Evolutionary conservation across 2,329 filamentous ascomycete genomes (phyloP).

Genomic region (Colletotrichum sp.): DNA sequence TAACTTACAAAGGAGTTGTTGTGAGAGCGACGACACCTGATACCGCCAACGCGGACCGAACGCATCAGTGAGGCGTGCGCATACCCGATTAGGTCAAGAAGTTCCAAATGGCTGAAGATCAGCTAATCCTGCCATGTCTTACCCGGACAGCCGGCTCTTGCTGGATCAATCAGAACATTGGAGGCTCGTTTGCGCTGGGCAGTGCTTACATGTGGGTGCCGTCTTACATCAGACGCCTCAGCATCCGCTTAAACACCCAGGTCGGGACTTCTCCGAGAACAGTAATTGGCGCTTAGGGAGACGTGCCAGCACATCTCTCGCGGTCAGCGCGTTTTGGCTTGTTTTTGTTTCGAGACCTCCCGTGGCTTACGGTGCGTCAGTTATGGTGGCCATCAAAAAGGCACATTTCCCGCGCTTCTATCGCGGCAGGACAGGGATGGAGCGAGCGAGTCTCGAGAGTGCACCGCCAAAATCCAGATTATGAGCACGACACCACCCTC

Average conservation of each 20-base stretch:
- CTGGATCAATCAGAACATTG: not conserved
- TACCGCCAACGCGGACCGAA: not conserved
- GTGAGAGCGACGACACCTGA: not conserved
- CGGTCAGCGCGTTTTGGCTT: not conserved
- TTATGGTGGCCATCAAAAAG: not conserved
- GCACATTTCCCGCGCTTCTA: not conserved
- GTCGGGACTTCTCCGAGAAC: not conserved
- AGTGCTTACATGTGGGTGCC: constrained; percentile 13
- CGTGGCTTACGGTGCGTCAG: not conserved
- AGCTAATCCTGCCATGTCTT: not conserved
- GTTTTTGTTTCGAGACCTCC: not conserved
- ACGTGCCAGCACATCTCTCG: constrained; percentile 2
- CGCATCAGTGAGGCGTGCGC: not conserved
- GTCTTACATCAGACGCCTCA: constrained; percentile 16
- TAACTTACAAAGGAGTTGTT: not conserved
- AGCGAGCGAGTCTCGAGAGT: not conserved
- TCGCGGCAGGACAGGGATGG: not conserved
- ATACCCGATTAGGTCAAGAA: not conserved
- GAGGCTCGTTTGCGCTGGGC: not conserved
- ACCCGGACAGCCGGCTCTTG: not conserved
- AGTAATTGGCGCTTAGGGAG: not conserved
- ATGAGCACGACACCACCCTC: not conserved
- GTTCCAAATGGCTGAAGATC: not conserved
- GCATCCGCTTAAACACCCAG: not conserved
- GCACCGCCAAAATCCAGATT: not conserved